phyloP scores from a whole-genome alignment of 2,329 filamentous ascomycete genomes.

The Cercospora janseana region DNA sequence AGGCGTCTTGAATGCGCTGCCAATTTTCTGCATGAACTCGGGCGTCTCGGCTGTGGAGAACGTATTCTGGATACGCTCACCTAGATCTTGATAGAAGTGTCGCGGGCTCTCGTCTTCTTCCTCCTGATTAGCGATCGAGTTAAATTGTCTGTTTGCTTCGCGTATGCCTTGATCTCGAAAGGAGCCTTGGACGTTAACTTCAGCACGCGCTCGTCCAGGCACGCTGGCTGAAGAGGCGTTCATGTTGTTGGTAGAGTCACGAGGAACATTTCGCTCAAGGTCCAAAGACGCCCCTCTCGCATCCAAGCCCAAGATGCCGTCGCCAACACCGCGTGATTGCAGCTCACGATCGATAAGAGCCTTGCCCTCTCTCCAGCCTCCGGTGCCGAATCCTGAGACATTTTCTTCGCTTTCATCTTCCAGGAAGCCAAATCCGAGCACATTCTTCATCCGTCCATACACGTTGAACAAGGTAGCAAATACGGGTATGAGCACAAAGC shows the following conservation, averaged over 20 bases:
- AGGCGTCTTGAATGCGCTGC: conserved; percentile 68
- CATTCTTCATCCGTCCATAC: conserved; percentile 74
- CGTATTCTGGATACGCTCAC: conserved; percentile 86
- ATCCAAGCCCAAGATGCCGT: conserved; percentile 39
- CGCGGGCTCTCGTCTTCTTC: conserved; percentile 60
- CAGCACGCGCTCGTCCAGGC: conserved; percentile 1
- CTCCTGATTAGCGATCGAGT: conserved; percentile 35
- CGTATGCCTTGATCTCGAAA: conserved; percentile 23
- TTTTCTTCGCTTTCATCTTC: conserved; percentile 71
- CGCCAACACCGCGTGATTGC: conserved; percentile 40
- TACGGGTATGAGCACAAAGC: conserved; percentile 82
- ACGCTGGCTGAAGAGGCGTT: neutral
- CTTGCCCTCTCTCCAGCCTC: conserved; percentile 86
- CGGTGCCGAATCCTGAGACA: conserved; percentile 66
- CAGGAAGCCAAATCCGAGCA: conserved; percentile 75
- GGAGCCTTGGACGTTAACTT: conserved; percentile 8
- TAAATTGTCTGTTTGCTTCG: conserved; percentile 35
- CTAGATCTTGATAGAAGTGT: conserved; percentile 78
- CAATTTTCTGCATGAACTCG: conserved; percentile 68
- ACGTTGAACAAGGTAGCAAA: conserved; percentile 83
- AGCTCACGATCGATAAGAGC: conserved; percentile 84
- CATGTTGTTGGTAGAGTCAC: conserved; percentile 6
- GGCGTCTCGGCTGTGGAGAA: conserved; percentile 80
- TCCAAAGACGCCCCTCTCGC: conserved; percentile 33
- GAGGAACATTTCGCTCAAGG: conserved; percentile 23